These are phyloP conservation scores for Starmerella tilneyi DNA, from an alignment of 805 yeast species.

Conservation along the genomic window DNA sequence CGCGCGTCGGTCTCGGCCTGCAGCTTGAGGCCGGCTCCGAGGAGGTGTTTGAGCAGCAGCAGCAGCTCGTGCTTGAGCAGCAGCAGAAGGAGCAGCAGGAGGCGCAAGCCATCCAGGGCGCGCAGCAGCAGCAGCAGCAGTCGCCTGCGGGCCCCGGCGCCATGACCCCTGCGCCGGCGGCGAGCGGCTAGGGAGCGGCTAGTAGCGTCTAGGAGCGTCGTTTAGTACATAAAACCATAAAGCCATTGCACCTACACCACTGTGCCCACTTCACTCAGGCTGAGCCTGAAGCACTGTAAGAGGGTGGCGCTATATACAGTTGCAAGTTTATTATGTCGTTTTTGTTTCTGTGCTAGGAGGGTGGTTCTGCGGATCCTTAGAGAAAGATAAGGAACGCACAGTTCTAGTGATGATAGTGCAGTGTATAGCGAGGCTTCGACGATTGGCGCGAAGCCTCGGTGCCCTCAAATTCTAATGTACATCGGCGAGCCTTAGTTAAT, in stretches of 20 bases:
- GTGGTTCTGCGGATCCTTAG: no score
- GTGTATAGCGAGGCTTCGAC: no score
- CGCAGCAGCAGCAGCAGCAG: constrained; percentile 6
- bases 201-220: background rate
- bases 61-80: constrained; percentile 24
- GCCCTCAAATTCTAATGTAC: no score
- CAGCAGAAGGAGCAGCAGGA: constrained; percentile 19
- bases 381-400: no score
- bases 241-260: no score
- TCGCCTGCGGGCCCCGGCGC: constrained; percentile 8
- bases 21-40: constrained; percentile 94
- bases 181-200: background rate
- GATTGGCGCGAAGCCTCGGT: no score
- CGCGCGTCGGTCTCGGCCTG: constrained; percentile 84
- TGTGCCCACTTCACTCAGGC: no score
- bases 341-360: no score
- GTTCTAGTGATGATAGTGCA: no score
- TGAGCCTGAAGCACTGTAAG: no score
- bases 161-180: constrained; percentile 11
- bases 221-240: constrained; percentile 7
- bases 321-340: no score
- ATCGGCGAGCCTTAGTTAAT: constrained; percentile 28
- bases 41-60: constrained; percentile 58
- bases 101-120: constrained; percentile 11
- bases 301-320: no score